Base-by-base conservation (phyloP, 805 yeast species). In the Zygosaccharomyces bailii region DNA sequence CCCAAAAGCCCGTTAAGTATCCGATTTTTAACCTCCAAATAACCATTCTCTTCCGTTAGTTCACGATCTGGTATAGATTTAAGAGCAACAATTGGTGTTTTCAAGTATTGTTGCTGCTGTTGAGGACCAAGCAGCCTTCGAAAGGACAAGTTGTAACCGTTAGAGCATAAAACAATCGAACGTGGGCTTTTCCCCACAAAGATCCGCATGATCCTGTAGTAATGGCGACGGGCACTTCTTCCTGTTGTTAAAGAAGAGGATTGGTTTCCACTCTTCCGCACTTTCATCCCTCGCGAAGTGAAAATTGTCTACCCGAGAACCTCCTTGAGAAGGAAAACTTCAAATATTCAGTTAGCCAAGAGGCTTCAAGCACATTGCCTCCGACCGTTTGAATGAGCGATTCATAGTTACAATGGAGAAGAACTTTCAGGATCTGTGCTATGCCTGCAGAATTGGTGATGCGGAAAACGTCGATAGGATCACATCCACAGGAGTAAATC, bases 391-490 rank as follows among this genome's bases (percentile, higher is more conserved):
- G 38, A 24, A 41, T 25, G 37, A 13, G 16, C 11, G n/a, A 32
- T 5, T 23, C 24, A 4, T 16, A 5, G 44, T 24, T 19, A 20
- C 39, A 33, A 46, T 52, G 53, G 53, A 50, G 11, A 49, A 60
- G 41, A 68, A 61, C 7, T 77, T 75, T 50, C 50, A 56, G 3
- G 78, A 76, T 34, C 70, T 84, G 10, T 79, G 85, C 50, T 61
- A 69, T 48, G 87, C 90, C 0, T 85, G 93, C 50, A 67, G 93
- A 14, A 55, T 67, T 1, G 93, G 93, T 1, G 91, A 85, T 54
- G 44, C 74, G 2, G 89, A 80, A 27, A 68, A 72, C 38, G 91
- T 76, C 1, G 87, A 82, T 35, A 64, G 74, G 27, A 60, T 80
- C 32, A 69, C 82, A 2, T 65, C 79, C 1, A 70, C 74, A 7